Conservation (phyloP, 2,329 filamentous ascomycete species). For the Penicillium palitans region DNA sequence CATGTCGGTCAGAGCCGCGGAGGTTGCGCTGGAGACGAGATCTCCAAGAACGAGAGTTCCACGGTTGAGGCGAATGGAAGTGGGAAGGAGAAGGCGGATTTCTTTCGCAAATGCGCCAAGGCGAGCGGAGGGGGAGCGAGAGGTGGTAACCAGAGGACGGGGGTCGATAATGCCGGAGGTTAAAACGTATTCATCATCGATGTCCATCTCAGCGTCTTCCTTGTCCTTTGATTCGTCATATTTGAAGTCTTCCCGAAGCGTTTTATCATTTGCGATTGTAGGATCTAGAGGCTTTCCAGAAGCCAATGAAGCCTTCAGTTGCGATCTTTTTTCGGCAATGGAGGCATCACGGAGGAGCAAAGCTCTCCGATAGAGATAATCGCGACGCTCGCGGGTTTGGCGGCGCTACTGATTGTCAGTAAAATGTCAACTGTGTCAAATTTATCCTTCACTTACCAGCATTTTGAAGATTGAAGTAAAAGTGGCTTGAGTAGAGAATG, state of each 20-base stretch:
- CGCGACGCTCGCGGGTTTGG: slow-evolving; percentile 75
- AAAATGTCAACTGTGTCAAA: background rate
- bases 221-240: slow-evolving; percentile 74
- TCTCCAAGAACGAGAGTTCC: slow-evolving; percentile 87
- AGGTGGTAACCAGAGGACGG: slow-evolving; percentile 85
- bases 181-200: slow-evolving; percentile 88
- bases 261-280: slow-evolving; percentile 80
- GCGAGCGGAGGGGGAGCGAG: slow-evolving; percentile 79
- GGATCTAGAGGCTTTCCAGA: slow-evolving; percentile 84
- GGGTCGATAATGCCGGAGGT: slow-evolving; percentile 91
- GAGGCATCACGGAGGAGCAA: slow-evolving; percentile 86
- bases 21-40: slow-evolving; percentile 76
- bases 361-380: slow-evolving; percentile 89
- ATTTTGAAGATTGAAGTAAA: slow-evolving; percentile 26
- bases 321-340: slow-evolving; percentile 85
- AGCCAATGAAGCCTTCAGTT: slow-evolving; percentile 81
- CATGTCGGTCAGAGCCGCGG: slow-evolving; percentile 78
- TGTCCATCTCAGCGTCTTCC: slow-evolving; percentile 79
- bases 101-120: slow-evolving; percentile 92
- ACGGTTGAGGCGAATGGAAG: slow-evolving; percentile 82
- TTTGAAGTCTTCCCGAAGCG: slow-evolving; percentile 81
- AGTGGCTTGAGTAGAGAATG: slow-evolving; percentile 8
- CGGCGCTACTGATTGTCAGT: slow-evolving; percentile 52
- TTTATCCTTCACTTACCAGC: slow-evolving; percentile 29
- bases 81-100: slow-evolving; percentile 78